Evolutionary conservation across 805 yeast species (phyloP).

Genomic region (Lachancea fermentati): DNA sequence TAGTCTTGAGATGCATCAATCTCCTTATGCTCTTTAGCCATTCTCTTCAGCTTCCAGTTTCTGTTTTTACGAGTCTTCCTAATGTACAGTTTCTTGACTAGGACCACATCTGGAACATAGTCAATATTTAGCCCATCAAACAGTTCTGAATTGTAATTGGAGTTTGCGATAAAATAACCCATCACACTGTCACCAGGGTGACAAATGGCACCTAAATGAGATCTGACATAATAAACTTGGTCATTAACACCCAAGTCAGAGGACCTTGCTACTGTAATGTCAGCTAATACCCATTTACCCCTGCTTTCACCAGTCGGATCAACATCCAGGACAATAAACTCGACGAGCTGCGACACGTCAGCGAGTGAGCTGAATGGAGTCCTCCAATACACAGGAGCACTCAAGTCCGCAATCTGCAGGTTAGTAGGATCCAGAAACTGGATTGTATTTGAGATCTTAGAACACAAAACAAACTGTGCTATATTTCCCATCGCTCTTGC

Average conservation of each 20-base stretch:
- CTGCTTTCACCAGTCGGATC: constrained; percentile 80
- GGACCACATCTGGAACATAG: constrained; percentile 74
- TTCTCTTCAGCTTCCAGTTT: constrained; percentile 92
- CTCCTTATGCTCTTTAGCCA: constrained; percentile 94
- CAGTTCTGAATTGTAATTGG: constrained; percentile 83
- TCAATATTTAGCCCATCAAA: constrained; percentile 64
- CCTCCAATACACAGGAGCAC: constrained; percentile 74
- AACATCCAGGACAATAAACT: constrained; percentile 86
- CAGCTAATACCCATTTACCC: constrained; percentile 82
- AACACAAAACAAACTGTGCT: constrained; percentile 75
- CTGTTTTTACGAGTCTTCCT: constrained; percentile 71
- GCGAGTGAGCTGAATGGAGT: constrained; percentile 71
- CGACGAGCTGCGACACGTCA: constrained; percentile 69
- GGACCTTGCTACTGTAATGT: constrained; percentile 84
- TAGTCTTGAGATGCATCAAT: constrained; percentile 65
- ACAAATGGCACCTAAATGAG: constrained; percentile 89
- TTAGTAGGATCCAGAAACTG: constrained; percentile 86
- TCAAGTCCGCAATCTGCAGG: constrained; percentile 69
- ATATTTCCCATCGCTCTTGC: constrained; percentile 83
- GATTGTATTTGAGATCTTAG: constrained; percentile 71
- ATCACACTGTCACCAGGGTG: constrained; percentile 95
- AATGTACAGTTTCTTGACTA: constrained; percentile 83
- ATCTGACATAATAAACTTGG: constrained; percentile 72
- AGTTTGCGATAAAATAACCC: constrained; percentile 81
- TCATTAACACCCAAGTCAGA: constrained; percentile 85